These are phyloP conservation scores for Catharanthus roseus DNA, from an alignment of 257 asterid genomes.

Conservation along the genomic window DNA sequence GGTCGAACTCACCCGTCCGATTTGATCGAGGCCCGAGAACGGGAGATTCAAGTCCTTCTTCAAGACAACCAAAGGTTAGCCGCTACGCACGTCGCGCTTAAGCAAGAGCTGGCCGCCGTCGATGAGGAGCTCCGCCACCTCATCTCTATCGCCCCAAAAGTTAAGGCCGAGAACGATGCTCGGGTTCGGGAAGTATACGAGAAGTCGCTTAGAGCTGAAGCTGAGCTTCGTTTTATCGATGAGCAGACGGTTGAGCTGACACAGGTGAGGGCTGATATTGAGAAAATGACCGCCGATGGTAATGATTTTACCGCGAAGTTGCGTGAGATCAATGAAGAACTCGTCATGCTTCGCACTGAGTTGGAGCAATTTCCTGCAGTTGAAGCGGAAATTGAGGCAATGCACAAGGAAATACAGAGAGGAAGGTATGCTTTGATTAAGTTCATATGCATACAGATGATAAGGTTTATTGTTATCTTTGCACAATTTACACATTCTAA, in stretches of 20 bases:
- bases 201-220: slow-evolving; percentile 48
- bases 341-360: slow-evolving; percentile 28
- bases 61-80: slow-evolving; percentile 77
- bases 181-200: slow-evolving; percentile 68
- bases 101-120: slow-evolving; percentile 46
- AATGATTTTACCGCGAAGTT: slow-evolving; percentile 39
- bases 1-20: slow-evolving; percentile 17
- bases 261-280: slow-evolving; percentile 42
- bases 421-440: slow-evolving; percentile 55
- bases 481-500: neutral
- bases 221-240: slow-evolving; percentile 44
- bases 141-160: slow-evolving; percentile 44
- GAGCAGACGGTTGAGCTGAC: slow-evolving; percentile 39
- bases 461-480: neutral
- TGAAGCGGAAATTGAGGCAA: slow-evolving; percentile 42
- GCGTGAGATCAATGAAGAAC: slow-evolving; percentile 41
- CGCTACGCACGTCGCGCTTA: slow-evolving; percentile 57
- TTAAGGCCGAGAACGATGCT: slow-evolving; percentile 64
- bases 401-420: slow-evolving; percentile 51
- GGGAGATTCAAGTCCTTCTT: slow-evolving; percentile 60
- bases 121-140: slow-evolving; percentile 68
- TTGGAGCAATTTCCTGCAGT: slow-evolving; percentile 38
- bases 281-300: slow-evolving; percentile 43
- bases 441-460: neutral
- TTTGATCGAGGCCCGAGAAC: slow-evolving; percentile 44